Evolutionary conservation across 2,329 filamentous ascomycete species (phyloP), one percentile per base, ranked within the genome.

Genomic region (Pseudogymnoascus sp.): DNA sequence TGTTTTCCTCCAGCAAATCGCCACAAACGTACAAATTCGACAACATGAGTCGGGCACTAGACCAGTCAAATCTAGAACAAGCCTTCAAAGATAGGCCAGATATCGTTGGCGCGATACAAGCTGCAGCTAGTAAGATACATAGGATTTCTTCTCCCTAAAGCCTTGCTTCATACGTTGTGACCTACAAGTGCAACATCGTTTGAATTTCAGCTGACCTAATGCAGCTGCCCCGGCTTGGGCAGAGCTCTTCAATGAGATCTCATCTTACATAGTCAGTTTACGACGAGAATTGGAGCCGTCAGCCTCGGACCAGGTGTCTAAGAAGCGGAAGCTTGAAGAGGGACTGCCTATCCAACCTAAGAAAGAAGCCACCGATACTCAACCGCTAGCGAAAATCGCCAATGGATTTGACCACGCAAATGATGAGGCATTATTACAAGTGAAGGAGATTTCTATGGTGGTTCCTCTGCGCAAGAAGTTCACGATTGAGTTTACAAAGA

Each of bases 381-480:
- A 69, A 62, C 66, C 68, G 62, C 69, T 67, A 13, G 63, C 66
- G 11, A 70, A 67, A 65, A 65, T 65, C 36, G 61, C 63, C 65
- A 70, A 67, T 63, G 63, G 67, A 16, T 63, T 63, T 21, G 78
- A 78, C 61, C 78, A 81, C 0, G 76, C 77, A 1, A 75, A 77
- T 5, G 84, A 87, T 68, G 70, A 78, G 6, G 75, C 87, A 0
- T 74, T 87, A 25, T 77, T 88, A 16, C 83, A 83, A 67, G 78
- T 89, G 65, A 86, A 85, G 73, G 86, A 88, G 51, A 85, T 89
- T 19, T 89, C 85, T 0, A 79, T 89, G n/a, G 83, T 85, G 0
- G 79, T 88, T 3, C 87, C 87, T 0, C 84, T 86, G 75, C 79
- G 87, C 67, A 90, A 89, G 75, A 90, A 89, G 74, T 85, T 85